Percentiles rank a stretch among this genome's conserved stretches.
phyloP scores from a whole-genome alignment of 140 eudicot genomes.

The Cichorium intybus region DNA sequence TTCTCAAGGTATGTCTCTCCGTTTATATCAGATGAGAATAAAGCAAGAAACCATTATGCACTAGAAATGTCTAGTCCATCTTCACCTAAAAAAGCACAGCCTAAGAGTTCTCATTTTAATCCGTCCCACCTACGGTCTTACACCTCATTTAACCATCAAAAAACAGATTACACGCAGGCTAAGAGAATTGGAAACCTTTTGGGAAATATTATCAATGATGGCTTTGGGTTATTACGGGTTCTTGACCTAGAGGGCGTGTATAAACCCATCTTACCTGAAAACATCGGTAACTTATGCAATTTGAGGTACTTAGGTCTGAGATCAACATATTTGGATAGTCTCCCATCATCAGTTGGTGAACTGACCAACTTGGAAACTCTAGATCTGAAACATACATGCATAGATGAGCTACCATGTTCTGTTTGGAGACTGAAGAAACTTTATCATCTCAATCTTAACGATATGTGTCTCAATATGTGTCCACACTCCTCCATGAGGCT shows the following conservation, averaged over 20 bases:
- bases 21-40: conserved; percentile 5
- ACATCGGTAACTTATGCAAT: conserved; percentile 47
- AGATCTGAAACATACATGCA: conserved; percentile 54
- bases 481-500: conserved; percentile 25
- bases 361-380: conserved; percentile 49
- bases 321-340: conserved; percentile 47
- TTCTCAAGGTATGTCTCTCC: background rate
- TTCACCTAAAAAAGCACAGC: conserved; percentile 13
- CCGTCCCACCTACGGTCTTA: conserved; percentile 38
- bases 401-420: conserved; percentile 45
- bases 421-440: conserved; percentile 48
- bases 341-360: conserved; percentile 56
- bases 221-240: conserved; percentile 54
- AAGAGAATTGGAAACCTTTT: conserved; percentile 41
- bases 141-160: conserved; percentile 43
- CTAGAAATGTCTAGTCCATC: background rate
- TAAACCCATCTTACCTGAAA: conserved; percentile 60
- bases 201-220: conserved; percentile 26
- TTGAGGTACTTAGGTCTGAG: conserved; percentile 67
- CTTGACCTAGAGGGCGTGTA: conserved; percentile 71
- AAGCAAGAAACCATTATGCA: conserved; percentile 1
- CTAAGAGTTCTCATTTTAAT: conserved; percentile 17
- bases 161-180: conserved; percentile 45
- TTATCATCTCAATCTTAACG: conserved; percentile 52
- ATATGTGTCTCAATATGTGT: conserved; percentile 29